A percentile compares a stretch with the other conserved stretches of the same genome.
Evolutionary conservation across 2,329 filamentous ascomycete genomes (phyloP).

Genomic region (Lachnellula occidentalis): DNA sequence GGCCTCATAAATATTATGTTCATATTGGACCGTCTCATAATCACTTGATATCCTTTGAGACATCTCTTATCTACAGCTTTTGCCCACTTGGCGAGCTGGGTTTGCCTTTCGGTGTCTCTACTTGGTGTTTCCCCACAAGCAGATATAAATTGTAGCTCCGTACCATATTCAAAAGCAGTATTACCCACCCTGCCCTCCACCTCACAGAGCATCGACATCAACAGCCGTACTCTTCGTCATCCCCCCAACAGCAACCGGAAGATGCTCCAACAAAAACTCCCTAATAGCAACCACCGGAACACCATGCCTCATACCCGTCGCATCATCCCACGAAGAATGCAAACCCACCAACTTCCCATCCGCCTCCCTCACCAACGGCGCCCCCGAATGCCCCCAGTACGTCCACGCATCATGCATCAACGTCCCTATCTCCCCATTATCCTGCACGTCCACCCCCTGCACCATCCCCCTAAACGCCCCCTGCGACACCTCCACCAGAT

Average conservation of each 20-base stretch:
- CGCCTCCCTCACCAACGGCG: conserved; percentile 39
- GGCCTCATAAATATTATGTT: not conserved
- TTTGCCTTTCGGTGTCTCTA: too few species aligned
- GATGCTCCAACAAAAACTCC: conserved; percentile 32
- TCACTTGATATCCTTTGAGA: not conserved
- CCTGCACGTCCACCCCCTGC: conserved; percentile 38
- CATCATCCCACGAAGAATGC: conserved; percentile 50
- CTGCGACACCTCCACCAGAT: conserved; percentile 41
- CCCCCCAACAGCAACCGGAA: not conserved
- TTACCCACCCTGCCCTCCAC: too few species aligned
- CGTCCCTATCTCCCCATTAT: conserved; percentile 47
- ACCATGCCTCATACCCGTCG: conserved; percentile 46
- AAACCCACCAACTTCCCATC: conserved; percentile 41
- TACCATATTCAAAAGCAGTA: too few species aligned
- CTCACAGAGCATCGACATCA: too few species aligned
- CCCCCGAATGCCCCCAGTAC: conserved; percentile 52
- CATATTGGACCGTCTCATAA: not conserved
- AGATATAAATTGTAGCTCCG: too few species aligned
- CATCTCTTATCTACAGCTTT: not conserved
- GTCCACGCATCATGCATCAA: conserved; percentile 51
- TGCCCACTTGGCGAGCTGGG: not conserved
- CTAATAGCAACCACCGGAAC: conserved; percentile 40
- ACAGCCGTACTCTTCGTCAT: too few species aligned
- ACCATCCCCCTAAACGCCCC: conserved; percentile 39
- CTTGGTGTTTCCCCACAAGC: too few species aligned